Evolutionary conservation across 1,284 basidiomycete genomes (phyloP).

Genomic region (Leccinum griseonigrum): DNA sequence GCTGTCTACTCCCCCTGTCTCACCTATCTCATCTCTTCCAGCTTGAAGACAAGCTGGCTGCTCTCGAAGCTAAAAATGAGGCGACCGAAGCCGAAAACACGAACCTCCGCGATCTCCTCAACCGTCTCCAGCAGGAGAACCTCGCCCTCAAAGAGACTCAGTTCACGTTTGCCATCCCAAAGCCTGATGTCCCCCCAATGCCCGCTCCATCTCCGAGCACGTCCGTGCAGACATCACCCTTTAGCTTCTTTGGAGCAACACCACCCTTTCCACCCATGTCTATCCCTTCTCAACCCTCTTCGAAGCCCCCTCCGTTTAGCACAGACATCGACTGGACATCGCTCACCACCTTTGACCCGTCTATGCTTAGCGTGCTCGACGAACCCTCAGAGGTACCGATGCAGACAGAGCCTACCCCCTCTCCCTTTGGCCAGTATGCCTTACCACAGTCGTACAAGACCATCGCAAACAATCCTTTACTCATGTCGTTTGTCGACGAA

Average conservation of each 20-base stretch:
- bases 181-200: constrained; percentile 26
- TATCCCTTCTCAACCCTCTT: constrained; percentile 24
- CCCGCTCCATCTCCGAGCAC: constrained; percentile 21
- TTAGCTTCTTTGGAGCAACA: constrained; percentile 29
- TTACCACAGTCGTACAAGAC: constrained; percentile 56
- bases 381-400: constrained; percentile 48
- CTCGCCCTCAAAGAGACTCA: constrained; percentile 65
- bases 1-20: constrained; percentile 7
- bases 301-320: constrained; percentile 13
- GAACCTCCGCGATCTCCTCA: constrained; percentile 73
- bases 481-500: constrained; percentile 75
- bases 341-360: constrained; percentile 64
- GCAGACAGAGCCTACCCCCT: constrained; percentile 59
- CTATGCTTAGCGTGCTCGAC: constrained; percentile 57
- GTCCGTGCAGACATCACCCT: constrained; percentile 25
- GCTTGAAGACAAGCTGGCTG: constrained; percentile 82
- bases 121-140: constrained; percentile 78
- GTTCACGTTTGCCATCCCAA: constrained; percentile 74
- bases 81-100: constrained; percentile 67
- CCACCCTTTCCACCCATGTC: constrained; percentile 21
- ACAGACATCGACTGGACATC: constrained; percentile 63
- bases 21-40: constrained; percentile 31
- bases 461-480: constrained; percentile 74
- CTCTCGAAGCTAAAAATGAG: constrained; percentile 74
- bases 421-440: constrained; percentile 36